Evolutionary conservation across 1,284 basidiomycete species (phyloP).

Genomic region (Cerrena zonata): DNA sequence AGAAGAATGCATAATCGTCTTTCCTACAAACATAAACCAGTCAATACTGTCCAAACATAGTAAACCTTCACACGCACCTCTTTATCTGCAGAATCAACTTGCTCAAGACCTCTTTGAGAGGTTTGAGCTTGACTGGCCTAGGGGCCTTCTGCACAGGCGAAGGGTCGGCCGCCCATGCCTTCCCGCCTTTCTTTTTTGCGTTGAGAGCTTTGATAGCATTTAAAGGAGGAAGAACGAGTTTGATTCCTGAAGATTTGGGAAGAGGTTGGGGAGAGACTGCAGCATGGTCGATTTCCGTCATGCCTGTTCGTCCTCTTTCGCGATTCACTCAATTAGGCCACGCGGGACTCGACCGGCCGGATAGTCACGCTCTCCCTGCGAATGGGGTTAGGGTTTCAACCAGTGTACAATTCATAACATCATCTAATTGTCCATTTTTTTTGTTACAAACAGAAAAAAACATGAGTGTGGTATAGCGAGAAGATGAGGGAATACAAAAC

Average conservation of each 20-base stretch:
- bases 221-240: constrained; percentile 31
- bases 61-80: constrained; percentile 43
- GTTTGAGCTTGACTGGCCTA: constrained; percentile 66
- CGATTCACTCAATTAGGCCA: constrained; percentile 3
- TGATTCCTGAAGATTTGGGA: constrained; percentile 24
- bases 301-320: constrained; percentile 17
- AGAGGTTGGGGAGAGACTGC: constrained; percentile 19
- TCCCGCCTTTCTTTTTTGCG: constrained; percentile 26
- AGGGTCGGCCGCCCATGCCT: constrained; percentile 17
- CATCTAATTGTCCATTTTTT: too few relatives aligned
- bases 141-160: constrained; percentile 27
- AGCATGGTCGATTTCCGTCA: constrained; percentile 22
- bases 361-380: too few relatives aligned
- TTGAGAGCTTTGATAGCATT: constrained; percentile 31
- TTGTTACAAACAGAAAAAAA: too few relatives aligned
- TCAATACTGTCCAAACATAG: constrained; percentile 5
- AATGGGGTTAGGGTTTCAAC: too few relatives aligned
- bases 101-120: constrained; percentile 61
- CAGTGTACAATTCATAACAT: too few relatives aligned
- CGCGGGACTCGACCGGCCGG: constrained; percentile 1
- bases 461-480: too few relatives aligned
- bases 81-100: constrained; percentile 68
- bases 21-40: constrained; percentile 43
- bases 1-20: constrained; percentile 82
- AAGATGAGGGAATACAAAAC: too few relatives aligned